A percentile compares a stretch with the other conserved stretches of the same genome.
phyloP scores from a whole-genome alignment of 2,329 filamentous ascomycete species.

The Chaetothyriales sp. region DNA sequence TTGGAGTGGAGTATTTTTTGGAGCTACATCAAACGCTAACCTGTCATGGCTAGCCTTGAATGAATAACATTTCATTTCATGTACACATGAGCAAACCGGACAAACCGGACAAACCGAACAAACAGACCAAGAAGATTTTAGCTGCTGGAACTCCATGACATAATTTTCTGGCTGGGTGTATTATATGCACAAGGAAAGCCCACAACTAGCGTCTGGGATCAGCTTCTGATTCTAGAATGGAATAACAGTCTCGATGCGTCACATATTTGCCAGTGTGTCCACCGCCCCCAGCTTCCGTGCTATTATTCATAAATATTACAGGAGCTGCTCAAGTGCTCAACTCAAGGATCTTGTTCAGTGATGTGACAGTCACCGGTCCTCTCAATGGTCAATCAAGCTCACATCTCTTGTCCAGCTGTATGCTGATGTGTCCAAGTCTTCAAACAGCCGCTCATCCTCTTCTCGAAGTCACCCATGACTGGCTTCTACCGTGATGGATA shows the following conservation, averaged over 20 bases:
- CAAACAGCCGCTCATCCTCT: conserved; percentile 42
- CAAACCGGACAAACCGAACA: background rate
- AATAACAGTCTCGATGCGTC: background rate
- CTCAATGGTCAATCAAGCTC: background rate
- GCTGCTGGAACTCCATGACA: background rate
- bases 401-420: background rate
- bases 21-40: background rate
- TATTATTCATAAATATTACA: background rate
- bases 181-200: background rate
- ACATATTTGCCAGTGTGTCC: background rate
- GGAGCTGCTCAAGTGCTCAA: background rate
- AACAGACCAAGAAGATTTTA: background rate
- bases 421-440: conserved; percentile 27
- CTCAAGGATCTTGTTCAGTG: background rate
- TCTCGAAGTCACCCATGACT: conserved; percentile 44
- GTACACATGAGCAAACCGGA: background rate
- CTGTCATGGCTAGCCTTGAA: background rate
- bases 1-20: background rate
- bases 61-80: background rate
- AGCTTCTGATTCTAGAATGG: background rate
- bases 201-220: background rate
- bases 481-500: conserved; percentile 50
- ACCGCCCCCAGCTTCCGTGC: background rate
- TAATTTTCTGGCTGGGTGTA: background rate
- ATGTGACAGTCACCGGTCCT: background rate